Base-by-base conservation (phyloP, 192 early-diverging fungal species). In the Backusella westeae region DNA sequence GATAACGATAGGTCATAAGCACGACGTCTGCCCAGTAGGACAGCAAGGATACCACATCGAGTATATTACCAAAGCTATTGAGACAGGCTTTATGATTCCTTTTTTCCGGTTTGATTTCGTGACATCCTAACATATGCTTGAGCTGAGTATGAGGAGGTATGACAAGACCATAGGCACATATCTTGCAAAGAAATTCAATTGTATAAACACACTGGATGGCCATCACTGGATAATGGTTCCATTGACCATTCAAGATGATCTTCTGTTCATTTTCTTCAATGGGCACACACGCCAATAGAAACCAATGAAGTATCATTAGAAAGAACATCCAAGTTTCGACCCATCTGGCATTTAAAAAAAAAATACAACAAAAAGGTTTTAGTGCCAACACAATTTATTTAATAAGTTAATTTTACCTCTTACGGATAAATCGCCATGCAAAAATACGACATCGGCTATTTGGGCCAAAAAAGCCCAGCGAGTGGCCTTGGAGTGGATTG, bases 21-120 rank as follows among this genome's bases (percentile, higher is more conserved):
- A 32, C 44, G 15, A 88, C 79, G 72, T 88, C 89, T 59, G 88
- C 73, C 89, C 89, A 90, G 75, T 83, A 90, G 32, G 82, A 84
- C 0, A 85, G 10, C 12, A 88, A 74, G 0, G 89, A 86, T 23
- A 85, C 8, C 14, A 87, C 66, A 52, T 90, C 89, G 26, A 85
- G 34, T 15, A 80, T 76, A 68, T 87, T 87, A 32, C 84, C 84
- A 69, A 83, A 83, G 0, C 75, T 79, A 14, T 77, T 72, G 26
- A 87, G 78, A 67, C 82, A 87, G 4, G 86, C 81, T 36, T 80
- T 78, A 71, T 87, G 86, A 12, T 69, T 70, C 39, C 26, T n/a
- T 34, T 34, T 41, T 9, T 39, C 17, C 4, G 65, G 23, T 19
- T 36, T 41, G 69, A 32, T 34, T 9, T 52, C 4, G 5, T 8